These are phyloP conservation scores for Rhododendron griersonianum DNA, from an alignment of 148 eudicot species.

Conservation along the genomic window DNA sequence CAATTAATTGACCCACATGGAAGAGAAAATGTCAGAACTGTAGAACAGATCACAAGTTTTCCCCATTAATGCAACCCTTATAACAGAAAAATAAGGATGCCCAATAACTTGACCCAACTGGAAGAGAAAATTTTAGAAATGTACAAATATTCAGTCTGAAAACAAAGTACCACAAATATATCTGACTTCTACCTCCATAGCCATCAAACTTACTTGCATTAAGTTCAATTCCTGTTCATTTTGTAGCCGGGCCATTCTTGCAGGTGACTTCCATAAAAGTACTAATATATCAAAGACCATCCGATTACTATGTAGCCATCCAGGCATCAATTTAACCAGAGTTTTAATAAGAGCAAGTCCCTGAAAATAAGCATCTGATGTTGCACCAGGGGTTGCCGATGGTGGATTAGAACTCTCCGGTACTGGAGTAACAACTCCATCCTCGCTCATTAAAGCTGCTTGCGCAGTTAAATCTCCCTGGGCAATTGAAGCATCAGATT, in stretches of 20 bases:
- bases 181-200: not conserved
- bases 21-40: not conserved
- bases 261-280: constrained; percentile 88
- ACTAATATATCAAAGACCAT: constrained; percentile 76
- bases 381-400: constrained; percentile 30
- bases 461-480: constrained; percentile 53
- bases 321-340: constrained; percentile 87
- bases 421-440: constrained; percentile 38
- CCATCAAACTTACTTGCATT: constrained; percentile 57
- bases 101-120: not conserved
- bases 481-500: constrained; percentile 45
- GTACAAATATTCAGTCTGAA: not conserved
- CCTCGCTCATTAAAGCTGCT: constrained; percentile 45
- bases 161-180: not conserved
- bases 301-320: constrained; percentile 87
- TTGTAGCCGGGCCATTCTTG: constrained; percentile 73
- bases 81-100: not conserved
- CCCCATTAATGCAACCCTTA: not conserved
- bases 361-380: constrained; percentile 85
- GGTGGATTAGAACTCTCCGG: constrained; percentile 54
- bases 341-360: constrained; percentile 84
- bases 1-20: not conserved
- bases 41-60: not conserved
- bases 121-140: not conserved
- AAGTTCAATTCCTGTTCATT: constrained; percentile 92